phyloP scores from a whole-genome alignment of 2,329 filamentous ascomycete species.

The Triangularia verruculosa region DNA sequence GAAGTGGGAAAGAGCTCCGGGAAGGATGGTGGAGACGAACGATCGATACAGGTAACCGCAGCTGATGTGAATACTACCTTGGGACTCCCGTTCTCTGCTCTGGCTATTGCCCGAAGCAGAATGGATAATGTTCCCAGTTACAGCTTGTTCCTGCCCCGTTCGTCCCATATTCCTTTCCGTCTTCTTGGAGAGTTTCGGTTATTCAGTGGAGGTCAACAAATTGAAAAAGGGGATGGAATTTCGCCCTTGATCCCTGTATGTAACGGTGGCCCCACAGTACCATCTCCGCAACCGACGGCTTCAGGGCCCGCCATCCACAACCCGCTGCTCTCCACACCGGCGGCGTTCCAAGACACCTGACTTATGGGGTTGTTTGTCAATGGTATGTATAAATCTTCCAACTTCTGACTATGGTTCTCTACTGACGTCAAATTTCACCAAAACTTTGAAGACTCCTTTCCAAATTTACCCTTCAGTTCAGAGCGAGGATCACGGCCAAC shows the following conservation, averaged over 20 bases:
- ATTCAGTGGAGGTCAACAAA: not conserved
- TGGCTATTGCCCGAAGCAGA: not conserved
- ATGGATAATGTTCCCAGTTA: not conserved
- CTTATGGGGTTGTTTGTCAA: no score
- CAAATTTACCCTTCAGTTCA: not conserved
- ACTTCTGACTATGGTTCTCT: no score
- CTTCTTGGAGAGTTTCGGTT: not conserved
- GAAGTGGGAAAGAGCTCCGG: constrained; percentile 15
- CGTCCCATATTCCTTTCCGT: constrained; percentile 1
- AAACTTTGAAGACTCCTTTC: not conserved
- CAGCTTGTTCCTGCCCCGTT: not conserved
- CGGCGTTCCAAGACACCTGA: not conserved
- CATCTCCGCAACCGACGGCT: constrained; percentile 6
- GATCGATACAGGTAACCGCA: constrained; percentile 1
- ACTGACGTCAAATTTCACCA: not conserved
- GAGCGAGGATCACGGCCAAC: not conserved
- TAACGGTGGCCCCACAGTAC: not conserved
- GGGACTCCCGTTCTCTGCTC: not conserved
- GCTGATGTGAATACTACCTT: not conserved
- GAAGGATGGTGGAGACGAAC: constrained; percentile 2
- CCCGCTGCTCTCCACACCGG: not conserved
- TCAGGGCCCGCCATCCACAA: constrained; percentile 8
- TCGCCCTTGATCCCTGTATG: constrained; percentile 2
- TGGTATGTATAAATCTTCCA: no score
- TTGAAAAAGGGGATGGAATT: constrained; percentile 2